These are phyloP conservation scores for Rhodamnia argentea DNA, from an alignment of 345 rosid genomes.

Conservation along the genomic window DNA sequence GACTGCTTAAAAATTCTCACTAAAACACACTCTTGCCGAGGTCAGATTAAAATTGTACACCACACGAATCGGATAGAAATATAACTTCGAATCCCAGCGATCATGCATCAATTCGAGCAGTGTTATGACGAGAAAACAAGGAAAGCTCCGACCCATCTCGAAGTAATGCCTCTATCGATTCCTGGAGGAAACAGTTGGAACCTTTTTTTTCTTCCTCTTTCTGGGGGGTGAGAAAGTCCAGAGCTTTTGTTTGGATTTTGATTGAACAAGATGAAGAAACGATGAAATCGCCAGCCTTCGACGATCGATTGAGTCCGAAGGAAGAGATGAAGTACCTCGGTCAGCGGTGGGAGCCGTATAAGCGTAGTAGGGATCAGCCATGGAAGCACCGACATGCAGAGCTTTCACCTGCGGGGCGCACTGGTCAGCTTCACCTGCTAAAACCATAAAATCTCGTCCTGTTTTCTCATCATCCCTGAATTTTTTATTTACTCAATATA, in stretches of 20 bases:
- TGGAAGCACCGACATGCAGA: background rate
- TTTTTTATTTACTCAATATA: no score
- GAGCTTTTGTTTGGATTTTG: background rate
- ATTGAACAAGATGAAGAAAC: background rate
- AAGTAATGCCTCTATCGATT: background rate
- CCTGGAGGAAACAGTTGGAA: background rate
- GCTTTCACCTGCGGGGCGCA: background rate
- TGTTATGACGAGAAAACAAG: background rate
- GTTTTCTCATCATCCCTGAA: no score
- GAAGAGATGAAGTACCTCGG: conserved; percentile 5
- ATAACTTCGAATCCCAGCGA: background rate
- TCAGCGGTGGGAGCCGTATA: conserved; percentile 14
- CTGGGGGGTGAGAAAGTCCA: background rate
- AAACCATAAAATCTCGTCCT: no score
- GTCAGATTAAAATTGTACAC: background rate
- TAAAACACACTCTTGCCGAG: background rate
- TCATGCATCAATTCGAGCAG: background rate
- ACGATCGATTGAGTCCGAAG: background rate
- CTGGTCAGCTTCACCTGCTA: no score
- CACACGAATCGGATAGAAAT: background rate
- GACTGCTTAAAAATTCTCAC: background rate
- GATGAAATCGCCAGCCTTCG: background rate
- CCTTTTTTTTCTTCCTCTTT: background rate
- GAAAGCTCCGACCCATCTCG: background rate
- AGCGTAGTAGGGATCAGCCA: conserved; percentile 24